Base-by-base conservation (phyloP, 1,139 yeast genomes). In the Protomyces inundatus region DNA sequence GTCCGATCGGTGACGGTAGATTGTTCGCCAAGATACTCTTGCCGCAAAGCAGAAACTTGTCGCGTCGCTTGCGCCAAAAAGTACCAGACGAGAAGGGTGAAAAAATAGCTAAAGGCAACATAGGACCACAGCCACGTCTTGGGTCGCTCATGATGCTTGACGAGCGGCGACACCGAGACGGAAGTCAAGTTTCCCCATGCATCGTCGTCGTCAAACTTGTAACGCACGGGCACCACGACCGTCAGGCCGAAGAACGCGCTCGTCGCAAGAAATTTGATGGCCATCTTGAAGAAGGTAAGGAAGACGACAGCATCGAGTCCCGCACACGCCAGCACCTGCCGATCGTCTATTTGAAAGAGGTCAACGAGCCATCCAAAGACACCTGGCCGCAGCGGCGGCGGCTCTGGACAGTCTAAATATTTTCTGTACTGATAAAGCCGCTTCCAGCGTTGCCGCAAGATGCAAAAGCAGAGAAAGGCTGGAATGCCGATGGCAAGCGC, bases 221-320 rank as follows among this genome's bases (percentile, higher is more conserved):
- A 85, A 65, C 96, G 72, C 4, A 89, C 79, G 0, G 97, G 96
- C 12, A 90, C 85, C 50, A 89, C 82, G 30, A 89, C 79, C 32
- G 82, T 77, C 32, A 86, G 72, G 1, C 93, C 91, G 64, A 87
- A 80, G 1, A 86, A 68, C 1, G 87, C 79, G 71, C 88, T 82
- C 0, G 81, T 76, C 5, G 81, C 74, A 36, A 89, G 76, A 45
- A 86, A 80, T 71, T 82, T 82, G 65, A 88, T 86, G 48, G 90
- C 83, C 85, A 88, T 86, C 68, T 84, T 82, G 79, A 89, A 90
- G 74, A 89, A 89, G 14, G 88, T 86, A 36, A 89, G 76, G 71
- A 86, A 89, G 30, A 91, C 97, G 75, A 83, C 90, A 0, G 98
- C 97, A 76, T 93, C 98, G 53, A 93, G 77, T 0, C 98, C 98